Evolutionary conservation across 805 yeast genomes (phyloP).

Genomic region (Candida argentea): DNA sequence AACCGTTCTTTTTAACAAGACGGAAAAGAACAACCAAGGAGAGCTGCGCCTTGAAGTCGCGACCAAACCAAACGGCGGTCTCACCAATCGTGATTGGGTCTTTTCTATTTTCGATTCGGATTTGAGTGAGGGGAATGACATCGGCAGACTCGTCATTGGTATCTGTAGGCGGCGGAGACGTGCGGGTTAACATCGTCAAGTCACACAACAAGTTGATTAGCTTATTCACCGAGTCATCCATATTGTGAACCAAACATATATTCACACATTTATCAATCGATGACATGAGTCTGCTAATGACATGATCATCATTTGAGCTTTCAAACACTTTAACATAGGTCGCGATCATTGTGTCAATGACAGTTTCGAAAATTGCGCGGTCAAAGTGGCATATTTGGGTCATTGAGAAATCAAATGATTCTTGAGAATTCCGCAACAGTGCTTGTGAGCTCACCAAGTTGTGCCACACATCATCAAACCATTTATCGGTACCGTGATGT

Average conservation of each 20-base stretch:
- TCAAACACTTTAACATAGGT: conserved; percentile 72
- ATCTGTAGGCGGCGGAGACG: conserved; percentile 22
- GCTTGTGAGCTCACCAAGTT: conserved; percentile 47
- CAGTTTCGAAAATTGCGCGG: conserved; percentile 53
- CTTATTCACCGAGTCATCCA: conserved; percentile 49
- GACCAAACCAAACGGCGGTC: conserved; percentile 73
- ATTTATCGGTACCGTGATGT: conserved; percentile 83
- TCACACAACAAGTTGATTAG: conserved; percentile 58
- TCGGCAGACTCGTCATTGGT: conserved; percentile 12
- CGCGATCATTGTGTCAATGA: conserved; percentile 56
- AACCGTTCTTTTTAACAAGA: conserved; percentile 50
- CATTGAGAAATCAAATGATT: conserved; percentile 5
- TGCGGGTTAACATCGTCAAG: conserved; percentile 58
- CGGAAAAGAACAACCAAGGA: conserved; percentile 81
- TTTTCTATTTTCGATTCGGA: conserved; percentile 41
- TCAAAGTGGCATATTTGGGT: conserved; percentile 49
- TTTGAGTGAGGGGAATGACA: conserved; percentile 25
- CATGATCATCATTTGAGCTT: conserved; percentile 84
- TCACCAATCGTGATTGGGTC: conserved; percentile 69
- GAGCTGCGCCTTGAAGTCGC: conserved; percentile 85
- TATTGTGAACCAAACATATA: conserved; percentile 57
- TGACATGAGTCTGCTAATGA: conserved; percentile 77
- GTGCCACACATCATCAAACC: conserved; percentile 86
- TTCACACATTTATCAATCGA: conserved; percentile 79
- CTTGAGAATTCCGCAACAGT: conserved; percentile 15